A percentile compares a stretch with the other conserved stretches of the same genome.
phyloP scores from a whole-genome alignment of 2,329 filamentous ascomycete genomes.

The Pleurostoma richardsiae region DNA sequence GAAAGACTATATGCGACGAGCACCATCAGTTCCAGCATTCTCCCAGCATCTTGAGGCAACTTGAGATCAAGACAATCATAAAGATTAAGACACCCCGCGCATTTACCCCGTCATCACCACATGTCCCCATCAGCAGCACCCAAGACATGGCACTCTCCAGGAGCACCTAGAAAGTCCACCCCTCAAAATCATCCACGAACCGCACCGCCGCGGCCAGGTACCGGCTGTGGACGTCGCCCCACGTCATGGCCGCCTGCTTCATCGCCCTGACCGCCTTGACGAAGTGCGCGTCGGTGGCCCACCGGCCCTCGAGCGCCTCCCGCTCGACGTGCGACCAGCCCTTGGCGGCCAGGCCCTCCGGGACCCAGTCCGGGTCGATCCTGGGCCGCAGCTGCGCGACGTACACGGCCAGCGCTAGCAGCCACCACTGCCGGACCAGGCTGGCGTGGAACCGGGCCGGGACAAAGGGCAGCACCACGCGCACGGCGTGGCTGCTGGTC shows the following conservation, averaged over 20 bases:
- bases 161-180: constrained; percentile 46
- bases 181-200: constrained; percentile 68
- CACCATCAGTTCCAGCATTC: too few relatives aligned
- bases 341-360: constrained; percentile 55
- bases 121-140: too few relatives aligned
- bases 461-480: constrained; percentile 76
- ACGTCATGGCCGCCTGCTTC: constrained; percentile 67
- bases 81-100: too few relatives aligned
- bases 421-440: constrained; percentile 84
- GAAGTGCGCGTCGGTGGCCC: constrained; percentile 73
- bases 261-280: constrained; percentile 77
- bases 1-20: too few relatives aligned
- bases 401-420: constrained; percentile 75
- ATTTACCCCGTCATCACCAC: too few relatives aligned
- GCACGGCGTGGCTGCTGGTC: constrained; percentile 80
- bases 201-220: constrained; percentile 66
- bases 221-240: constrained; percentile 62
- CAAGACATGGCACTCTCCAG: constrained; percentile 1
- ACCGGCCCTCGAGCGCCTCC: constrained; percentile 62
- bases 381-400: constrained; percentile 68
- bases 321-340: constrained; percentile 74
- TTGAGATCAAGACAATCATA: too few relatives aligned
- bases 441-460: constrained; percentile 67
- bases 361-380: constrained; percentile 62
- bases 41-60: too few relatives aligned